Base-by-base conservation (phyloP, 2,329 filamentous ascomycete genomes). In the Sclerotinia borealis region DNA sequence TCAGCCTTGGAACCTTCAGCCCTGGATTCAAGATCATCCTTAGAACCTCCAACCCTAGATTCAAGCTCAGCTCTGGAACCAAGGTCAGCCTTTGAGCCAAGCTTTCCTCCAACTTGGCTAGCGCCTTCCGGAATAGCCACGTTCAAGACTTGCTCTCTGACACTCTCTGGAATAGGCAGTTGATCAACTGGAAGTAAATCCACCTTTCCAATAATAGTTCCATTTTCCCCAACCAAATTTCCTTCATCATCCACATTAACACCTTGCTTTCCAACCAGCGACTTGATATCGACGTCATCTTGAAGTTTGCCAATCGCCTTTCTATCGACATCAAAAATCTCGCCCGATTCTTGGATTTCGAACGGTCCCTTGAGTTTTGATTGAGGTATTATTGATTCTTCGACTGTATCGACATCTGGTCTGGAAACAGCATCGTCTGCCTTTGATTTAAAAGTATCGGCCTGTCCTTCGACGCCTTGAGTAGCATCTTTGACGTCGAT, bases 131-230 rank as follows among this genome's bases (percentile, higher is more conserved):
- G 41, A n/a, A 58, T 25, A 56, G 10, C 60, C 48, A 25, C 60
- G 5, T 56, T 62, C 41, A 56, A 19, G 27, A 62, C 29, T 39
- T 17, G 43, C 31, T 62, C 60, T 39, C 51, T 62, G 1, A 62
- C 41, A 31, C 60, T 62, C 3, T 62, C 60, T 29, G 60, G 41
- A 37, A 62, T 62, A 11, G 60, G 60, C 13, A 62, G 43, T 39
- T 62, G 50, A 47, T 62, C 51, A 22, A 62, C 50, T 22, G 60
- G 60, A 36, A 62, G 52, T 13, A 62, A 58, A 19, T 63, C 45
- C 7, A 63, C 54, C 45, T 88, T 89, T 66, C 83, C 89, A 65
- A 91, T 79, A 59, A 85, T 66, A 68, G 86, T 83, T 9, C 84
- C 84, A 58, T 84, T 81, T 31, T 82, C 79, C 67, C 85, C 83